A percentile compares a stretch with the other conserved stretches of the same genome.
These are phyloP conservation scores for Botryotinia globosa DNA, from an alignment of 2,329 filamentous ascomycete species.

Conservation along the genomic window DNA sequence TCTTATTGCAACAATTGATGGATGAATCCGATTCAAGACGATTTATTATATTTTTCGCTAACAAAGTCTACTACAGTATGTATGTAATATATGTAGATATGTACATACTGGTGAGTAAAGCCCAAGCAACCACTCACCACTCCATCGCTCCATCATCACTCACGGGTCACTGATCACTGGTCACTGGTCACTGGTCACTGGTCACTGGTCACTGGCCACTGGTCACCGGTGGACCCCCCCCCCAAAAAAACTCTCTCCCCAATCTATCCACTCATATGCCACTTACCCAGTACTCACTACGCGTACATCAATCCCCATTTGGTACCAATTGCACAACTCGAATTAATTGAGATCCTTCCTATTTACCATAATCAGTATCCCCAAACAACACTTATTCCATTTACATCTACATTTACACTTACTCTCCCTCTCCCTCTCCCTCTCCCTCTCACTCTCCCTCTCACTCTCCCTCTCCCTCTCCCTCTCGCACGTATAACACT, in stretches of 20 bases:
- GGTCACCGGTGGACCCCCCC: background rate
- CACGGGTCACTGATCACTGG: background rate
- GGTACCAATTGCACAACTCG: constrained; percentile 17
- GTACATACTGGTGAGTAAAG: background rate
- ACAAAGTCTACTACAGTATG: too few species aligned
- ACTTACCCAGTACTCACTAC: background rate
- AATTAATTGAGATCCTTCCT: constrained; percentile 19
- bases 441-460: too few species aligned
- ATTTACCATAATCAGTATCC: constrained; percentile 1
- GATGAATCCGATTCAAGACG: background rate
- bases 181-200: too few species aligned
- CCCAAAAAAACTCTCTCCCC: background rate
- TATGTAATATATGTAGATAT: too few species aligned
- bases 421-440: too few species aligned
- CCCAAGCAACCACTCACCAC: background rate
- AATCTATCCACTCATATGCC: constrained; percentile 10
- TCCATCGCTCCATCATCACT: background rate
- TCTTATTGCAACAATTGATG: background rate
- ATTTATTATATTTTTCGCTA: background rate
- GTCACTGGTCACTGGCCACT: too few species aligned
- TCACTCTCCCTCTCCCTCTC: too few species aligned
- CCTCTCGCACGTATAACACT: too few species aligned
- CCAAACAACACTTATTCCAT: background rate
- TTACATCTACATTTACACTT: background rate
- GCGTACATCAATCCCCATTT: background rate